phyloP scores from a whole-genome alignment of 768 basidiomycete genomes.

The Russula olivacea region DNA sequence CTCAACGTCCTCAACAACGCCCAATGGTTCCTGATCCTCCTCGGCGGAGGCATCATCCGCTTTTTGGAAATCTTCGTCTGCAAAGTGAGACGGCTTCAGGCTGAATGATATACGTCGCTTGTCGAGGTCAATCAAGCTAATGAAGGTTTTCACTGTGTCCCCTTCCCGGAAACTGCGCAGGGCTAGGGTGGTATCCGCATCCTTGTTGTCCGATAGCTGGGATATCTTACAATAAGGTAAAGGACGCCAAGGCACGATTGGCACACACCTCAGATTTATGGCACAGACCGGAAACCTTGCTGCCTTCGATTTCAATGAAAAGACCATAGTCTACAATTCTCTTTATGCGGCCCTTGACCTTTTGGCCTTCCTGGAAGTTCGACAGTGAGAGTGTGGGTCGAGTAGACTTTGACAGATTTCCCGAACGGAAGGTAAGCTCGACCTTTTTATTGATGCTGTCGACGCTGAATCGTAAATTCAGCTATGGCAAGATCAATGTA shows the following conservation, averaged over 20 bases:
- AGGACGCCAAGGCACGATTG: neutral
- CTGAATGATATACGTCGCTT: slow-evolving; percentile 77
- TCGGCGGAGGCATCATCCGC: slow-evolving; percentile 33
- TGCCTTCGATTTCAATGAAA: slow-evolving; percentile 86
- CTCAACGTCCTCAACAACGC: slow-evolving; percentile 32
- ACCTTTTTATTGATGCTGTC: slow-evolving; percentile 67
- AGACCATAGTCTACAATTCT: slow-evolving; percentile 83
- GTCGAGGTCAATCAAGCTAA: slow-evolving; percentile 66
- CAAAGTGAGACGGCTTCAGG: slow-evolving; percentile 85
- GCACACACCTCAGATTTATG: slow-evolving; percentile 83
- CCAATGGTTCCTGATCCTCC: slow-evolving; percentile 30
- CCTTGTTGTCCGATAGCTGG: slow-evolving; percentile 83
- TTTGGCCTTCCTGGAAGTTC: slow-evolving; percentile 73
- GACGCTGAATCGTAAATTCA: slow-evolving; percentile 43
- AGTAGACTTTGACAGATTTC: slow-evolving; percentile 41
- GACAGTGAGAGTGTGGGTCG: slow-evolving; percentile 38
- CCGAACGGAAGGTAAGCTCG: slow-evolving; percentile 84
- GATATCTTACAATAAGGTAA: neutral
- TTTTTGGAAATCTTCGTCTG: slow-evolving; percentile 52
- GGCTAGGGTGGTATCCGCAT: slow-evolving; percentile 72
- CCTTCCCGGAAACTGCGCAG: slow-evolving; percentile 80
- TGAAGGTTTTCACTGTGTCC: slow-evolving; percentile 74
- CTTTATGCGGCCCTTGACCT: slow-evolving; percentile 72
- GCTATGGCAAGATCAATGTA: neutral
- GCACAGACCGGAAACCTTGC: slow-evolving; percentile 83